Evolutionary conservation across 352 stramenopile genomes (phyloP).

Genomic region (Phytophthora chlamydospora): DNA sequence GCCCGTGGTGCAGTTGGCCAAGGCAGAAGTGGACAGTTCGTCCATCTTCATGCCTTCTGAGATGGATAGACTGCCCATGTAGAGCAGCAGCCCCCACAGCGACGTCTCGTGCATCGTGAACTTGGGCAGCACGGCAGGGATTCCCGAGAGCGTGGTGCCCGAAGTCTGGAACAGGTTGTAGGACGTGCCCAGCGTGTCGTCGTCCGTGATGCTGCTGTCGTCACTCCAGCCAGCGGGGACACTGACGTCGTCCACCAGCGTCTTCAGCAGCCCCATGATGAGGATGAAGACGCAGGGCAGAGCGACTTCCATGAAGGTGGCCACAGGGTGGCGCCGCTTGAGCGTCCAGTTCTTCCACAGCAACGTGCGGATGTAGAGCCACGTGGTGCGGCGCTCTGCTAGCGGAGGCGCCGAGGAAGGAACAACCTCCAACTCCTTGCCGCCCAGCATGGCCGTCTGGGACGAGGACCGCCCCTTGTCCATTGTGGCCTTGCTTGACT

Average conservation of each 20-base stretch:
- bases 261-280: constrained; percentile 62
- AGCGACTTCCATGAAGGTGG: constrained; percentile 56
- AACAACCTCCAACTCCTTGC: constrained; percentile 10
- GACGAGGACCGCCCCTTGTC: constrained; percentile 25
- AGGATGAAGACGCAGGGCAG: constrained; percentile 70
- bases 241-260: constrained; percentile 45
- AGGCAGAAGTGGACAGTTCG: constrained; percentile 41
- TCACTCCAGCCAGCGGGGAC: constrained; percentile 64
- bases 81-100: constrained; percentile 56
- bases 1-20: constrained; percentile 34
- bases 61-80: constrained; percentile 52
- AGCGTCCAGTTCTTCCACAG: constrained; percentile 76
- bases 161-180: constrained; percentile 64
- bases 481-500: constrained; percentile 9
- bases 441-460: constrained; percentile 23
- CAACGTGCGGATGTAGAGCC: constrained; percentile 45
- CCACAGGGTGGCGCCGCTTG: constrained; percentile 62
- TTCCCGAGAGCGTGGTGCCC: constrained; percentile 34
- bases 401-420: constrained; percentile 8
- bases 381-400: constrained; percentile 34
- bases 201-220: constrained; percentile 14
- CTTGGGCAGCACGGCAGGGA: constrained; percentile 42
- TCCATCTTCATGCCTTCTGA: constrained; percentile 43
- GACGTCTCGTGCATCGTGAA: constrained; percentile 64
- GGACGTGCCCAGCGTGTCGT: constrained; percentile 40